A percentile compares a stretch with the other conserved stretches of the same genome.
Evolutionary conservation across 2,329 filamentous ascomycete genomes (phyloP).

Genomic region (Huntiella decipiens): DNA sequence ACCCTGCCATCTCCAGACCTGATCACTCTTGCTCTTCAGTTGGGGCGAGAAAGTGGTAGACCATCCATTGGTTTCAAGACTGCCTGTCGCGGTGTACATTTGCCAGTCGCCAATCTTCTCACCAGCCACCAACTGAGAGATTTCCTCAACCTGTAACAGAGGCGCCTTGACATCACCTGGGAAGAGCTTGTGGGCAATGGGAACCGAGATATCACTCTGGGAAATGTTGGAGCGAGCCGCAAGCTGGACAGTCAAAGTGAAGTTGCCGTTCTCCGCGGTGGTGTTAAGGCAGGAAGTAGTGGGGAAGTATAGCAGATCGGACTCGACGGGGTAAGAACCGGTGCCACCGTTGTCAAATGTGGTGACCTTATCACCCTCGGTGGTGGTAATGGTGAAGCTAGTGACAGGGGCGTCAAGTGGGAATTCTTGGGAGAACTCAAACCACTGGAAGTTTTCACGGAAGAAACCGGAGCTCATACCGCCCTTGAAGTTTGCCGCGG

Average conservation of each 20-base stretch:
- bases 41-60: constrained; percentile 4
- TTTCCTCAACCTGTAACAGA: background rate
- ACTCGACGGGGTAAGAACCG: constrained; percentile 16
- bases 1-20: background rate
- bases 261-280: background rate
- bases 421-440: constrained; percentile 16
- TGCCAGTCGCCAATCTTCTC: constrained; percentile 2
- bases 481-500: background rate
- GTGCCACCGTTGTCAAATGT: constrained; percentile 16
- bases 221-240: constrained; percentile 1
- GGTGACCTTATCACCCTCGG: constrained; percentile 13
- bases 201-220: constrained; percentile 1
- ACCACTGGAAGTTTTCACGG: constrained; percentile 17
- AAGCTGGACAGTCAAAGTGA: background rate
- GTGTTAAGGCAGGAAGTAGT: constrained; percentile 15
- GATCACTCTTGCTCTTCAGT: constrained; percentile 1
- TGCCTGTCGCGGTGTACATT: constrained; percentile 4
- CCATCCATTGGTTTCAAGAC: background rate
- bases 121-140: background rate
- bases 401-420: constrained; percentile 15
- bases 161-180: background rate
- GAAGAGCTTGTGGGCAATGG: constrained; percentile 3
- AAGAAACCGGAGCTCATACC: constrained; percentile 15
- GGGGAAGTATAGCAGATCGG: constrained; percentile 16
- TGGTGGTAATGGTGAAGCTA: constrained; percentile 17